Conservation (phyloP, 2,329 filamentous ascomycete genomes). For the Sporothrix globosa region DNA sequence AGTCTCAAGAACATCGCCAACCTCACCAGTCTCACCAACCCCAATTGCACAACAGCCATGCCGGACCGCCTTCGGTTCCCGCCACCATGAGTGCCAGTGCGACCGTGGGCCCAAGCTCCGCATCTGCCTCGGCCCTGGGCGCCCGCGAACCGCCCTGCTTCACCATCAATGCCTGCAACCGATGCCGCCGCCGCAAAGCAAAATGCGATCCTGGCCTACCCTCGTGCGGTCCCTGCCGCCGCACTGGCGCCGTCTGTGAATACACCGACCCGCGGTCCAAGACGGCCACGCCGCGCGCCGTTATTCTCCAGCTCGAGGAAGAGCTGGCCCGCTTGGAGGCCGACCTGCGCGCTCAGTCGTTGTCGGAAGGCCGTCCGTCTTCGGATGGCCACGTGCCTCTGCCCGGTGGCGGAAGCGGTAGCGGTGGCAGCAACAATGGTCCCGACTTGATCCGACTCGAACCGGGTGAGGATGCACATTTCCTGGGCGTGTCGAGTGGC, state of each 20-base stretch:
- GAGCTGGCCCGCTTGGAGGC: constrained; percentile 31
- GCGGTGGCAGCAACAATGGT: background rate
- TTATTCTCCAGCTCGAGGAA: constrained; percentile 32
- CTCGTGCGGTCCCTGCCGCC: constrained; percentile 34
- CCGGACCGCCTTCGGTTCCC: background rate
- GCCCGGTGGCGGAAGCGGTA: too few species aligned
- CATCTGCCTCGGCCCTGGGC: background rate
- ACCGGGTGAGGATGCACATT: constrained; percentile 33
- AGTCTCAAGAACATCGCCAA: background rate
- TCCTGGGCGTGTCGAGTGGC: constrained; percentile 33
- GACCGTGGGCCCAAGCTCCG: too few species aligned
- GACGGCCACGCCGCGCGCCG: constrained; percentile 29
- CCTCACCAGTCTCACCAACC: background rate
- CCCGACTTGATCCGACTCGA: constrained; percentile 32
- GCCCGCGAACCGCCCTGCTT: constrained; percentile 13
- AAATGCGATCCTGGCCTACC: constrained; percentile 30
- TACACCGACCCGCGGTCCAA: constrained; percentile 37
- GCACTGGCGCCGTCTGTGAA: constrained; percentile 36
- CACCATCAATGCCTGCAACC: constrained; percentile 32
- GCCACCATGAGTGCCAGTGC: background rate
- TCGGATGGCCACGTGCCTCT: background rate
- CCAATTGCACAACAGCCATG: background rate
- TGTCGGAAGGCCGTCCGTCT: background rate
- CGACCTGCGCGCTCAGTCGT: constrained; percentile 10
- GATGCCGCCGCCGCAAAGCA: constrained; percentile 29